Conservation (phyloP, 495 filamentous ascomycete genomes). For the Neurospora hispaniola region DNA sequence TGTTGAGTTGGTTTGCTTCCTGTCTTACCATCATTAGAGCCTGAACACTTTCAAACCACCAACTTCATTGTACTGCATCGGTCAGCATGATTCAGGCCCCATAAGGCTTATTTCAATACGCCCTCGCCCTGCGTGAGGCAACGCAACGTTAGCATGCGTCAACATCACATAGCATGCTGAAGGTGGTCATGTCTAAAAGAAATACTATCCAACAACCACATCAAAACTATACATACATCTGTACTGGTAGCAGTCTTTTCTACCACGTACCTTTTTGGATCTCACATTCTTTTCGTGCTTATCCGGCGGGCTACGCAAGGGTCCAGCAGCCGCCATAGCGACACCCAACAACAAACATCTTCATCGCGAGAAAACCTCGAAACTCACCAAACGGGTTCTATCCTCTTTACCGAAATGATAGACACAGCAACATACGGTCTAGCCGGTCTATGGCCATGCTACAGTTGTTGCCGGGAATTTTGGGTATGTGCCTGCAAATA, state of each 20-base stretch:
- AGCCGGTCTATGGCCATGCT: constrained; percentile 18
- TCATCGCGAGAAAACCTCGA: neutral
- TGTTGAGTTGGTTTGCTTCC: neutral
- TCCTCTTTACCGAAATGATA: neutral
- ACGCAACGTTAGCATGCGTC: neutral
- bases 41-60: neutral
- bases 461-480: constrained; percentile 19
- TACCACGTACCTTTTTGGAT: neutral
- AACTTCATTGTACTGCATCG: neutral
- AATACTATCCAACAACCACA: neutral
- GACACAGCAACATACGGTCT: neutral
- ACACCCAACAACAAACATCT: neutral
- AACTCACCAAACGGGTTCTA: neutral
- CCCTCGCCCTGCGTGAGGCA: neutral
- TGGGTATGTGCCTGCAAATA: constrained; percentile 12
- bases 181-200: neutral
- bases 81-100: neutral
- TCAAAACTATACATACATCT: neutral
- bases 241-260: neutral
- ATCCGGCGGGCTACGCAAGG: neutral
- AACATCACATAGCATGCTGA: neutral
- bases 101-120: neutral
- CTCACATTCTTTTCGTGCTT: neutral
- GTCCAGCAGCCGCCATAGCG: neutral
- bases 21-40: neutral